These are phyloP conservation scores for Phaeosphaeria sp. DNA, from an alignment of 2,329 filamentous ascomycete species.

Conservation along the genomic window DNA sequence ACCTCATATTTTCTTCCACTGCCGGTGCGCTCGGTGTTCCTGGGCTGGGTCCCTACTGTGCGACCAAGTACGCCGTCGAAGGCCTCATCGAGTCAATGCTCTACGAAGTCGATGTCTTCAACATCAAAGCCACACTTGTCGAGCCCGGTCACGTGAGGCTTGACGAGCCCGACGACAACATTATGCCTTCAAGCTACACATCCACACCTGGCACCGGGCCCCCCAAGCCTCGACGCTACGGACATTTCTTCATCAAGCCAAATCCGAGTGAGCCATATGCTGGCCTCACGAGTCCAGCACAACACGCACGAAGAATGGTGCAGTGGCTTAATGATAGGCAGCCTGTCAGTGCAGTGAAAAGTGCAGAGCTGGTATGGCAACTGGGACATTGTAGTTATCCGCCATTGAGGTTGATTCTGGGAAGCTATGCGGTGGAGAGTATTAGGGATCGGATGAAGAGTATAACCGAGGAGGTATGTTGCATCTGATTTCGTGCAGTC, in stretches of 20 bases:
- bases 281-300: constrained; percentile 77
- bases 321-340: constrained; percentile 94
- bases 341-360: constrained; percentile 90
- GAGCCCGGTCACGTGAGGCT: constrained; percentile 87
- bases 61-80: constrained; percentile 96
- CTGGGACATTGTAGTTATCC: constrained; percentile 94
- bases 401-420: constrained; percentile 82
- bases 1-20: constrained; percentile 93
- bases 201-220: constrained; percentile 40
- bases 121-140: constrained; percentile 91
- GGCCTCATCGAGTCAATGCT: constrained; percentile 95
- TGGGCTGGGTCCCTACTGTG: constrained; percentile 91
- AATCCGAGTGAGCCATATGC: constrained; percentile 79
- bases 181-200: constrained; percentile 22
- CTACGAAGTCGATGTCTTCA: constrained; percentile 90
- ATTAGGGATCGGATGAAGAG: constrained; percentile 87
- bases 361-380: constrained; percentile 91
- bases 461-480: constrained; percentile 83
- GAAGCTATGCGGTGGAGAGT: constrained; percentile 94
- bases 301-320: constrained; percentile 88
- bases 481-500: neutral
- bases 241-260: constrained; percentile 89
- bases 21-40: constrained; percentile 92
- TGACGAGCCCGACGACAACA: constrained; percentile 73
- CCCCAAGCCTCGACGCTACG: constrained; percentile 74